Conservation (phyloP, 2,329 filamentous ascomycete species). For the Paecilomyces fulvus region DNA sequence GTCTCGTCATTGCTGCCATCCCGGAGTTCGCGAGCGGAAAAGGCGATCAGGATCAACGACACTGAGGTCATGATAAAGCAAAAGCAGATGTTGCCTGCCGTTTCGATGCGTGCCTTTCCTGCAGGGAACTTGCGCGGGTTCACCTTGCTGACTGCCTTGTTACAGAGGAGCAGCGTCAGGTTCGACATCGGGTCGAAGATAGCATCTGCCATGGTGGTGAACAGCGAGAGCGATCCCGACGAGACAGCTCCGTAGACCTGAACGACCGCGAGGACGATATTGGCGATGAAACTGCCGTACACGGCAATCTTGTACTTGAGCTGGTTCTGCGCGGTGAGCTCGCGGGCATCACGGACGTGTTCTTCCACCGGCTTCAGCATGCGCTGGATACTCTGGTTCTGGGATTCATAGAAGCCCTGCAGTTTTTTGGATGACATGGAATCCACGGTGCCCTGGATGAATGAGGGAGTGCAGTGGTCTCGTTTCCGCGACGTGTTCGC, state of each 20-base stretch:
- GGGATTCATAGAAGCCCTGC: conserved; percentile 74
- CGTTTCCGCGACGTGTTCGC: conserved; percentile 76
- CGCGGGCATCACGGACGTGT: conserved; percentile 71
- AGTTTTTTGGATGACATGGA: conserved; percentile 44
- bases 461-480: conserved; percentile 30
- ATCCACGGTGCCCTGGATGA: conserved; percentile 15
- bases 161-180: conserved; percentile 73
- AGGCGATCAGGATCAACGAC: conserved; percentile 84
- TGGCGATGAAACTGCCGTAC: conserved; percentile 64
- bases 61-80: conserved; percentile 94
- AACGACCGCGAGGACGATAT: conserved; percentile 66
- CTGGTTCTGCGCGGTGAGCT: conserved; percentile 73
- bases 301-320: conserved; percentile 56
- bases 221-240: conserved; percentile 85
- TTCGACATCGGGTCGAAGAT: conserved; percentile 91
- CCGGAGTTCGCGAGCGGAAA: conserved; percentile 65
- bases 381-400: conserved; percentile 90
- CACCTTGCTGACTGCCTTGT: conserved; percentile 79
- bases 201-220: conserved; percentile 94
- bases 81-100: conserved; percentile 90
- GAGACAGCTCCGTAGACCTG: conserved; percentile 84
- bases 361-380: conserved; percentile 90
- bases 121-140: conserved; percentile 81
- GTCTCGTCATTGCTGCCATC: conserved; percentile 39
- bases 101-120: conserved; percentile 89